Evolutionary conservation across 805 yeast genomes (phyloP), one percentile per base, ranked within the genome.

Genomic region (Debaryomyces prosopidis): DNA sequence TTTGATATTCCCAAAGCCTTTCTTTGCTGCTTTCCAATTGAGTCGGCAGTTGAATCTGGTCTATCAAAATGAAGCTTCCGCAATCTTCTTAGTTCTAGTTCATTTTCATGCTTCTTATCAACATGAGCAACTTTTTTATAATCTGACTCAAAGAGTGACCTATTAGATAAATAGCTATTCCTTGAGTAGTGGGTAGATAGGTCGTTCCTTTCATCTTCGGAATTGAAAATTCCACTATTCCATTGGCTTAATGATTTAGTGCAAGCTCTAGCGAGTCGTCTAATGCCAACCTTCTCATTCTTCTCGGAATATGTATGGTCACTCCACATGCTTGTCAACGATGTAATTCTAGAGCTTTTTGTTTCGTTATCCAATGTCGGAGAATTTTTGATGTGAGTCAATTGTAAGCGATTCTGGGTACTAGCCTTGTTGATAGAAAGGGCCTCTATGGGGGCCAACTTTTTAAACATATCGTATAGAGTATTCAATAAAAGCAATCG

Each of bases 201-300:
- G 17, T 38, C 33, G n/a, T 20, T 14, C 14, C 28, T 12, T 9
- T 20, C 30, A n/a, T 23, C 39, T 5, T 35, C 46, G 11, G 36
- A 20, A 16, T 15, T 39, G 7, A 10, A 12, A 18, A 39, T n/a
- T 2, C 36, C 42, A 28, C 34, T 38, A 30, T 36, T 40, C 49
- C 51, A 45, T 14, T 48, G 50, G 5, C 34, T 31, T 4, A 47
- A 14, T 4, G 51, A 41, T 19, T 36, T 44, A 14, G 44, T 34
- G 26, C 44, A 41, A 12, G 45, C 45, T 19, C 33, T 37, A 7
- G 52, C 50, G 16, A 49, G 36, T 37, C 37, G 31, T 33, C 44
- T 40, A 15, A 49, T 32, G 2, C 52, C 50, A 11, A 31, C 44
- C 20, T 40, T 39, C 10, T 39, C 42, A 30, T n/a, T 18, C 18